These are phyloP conservation scores for Scheffersomyces insectosa DNA, from an alignment of 1,139 yeast genomes.

Conservation along the genomic window DNA sequence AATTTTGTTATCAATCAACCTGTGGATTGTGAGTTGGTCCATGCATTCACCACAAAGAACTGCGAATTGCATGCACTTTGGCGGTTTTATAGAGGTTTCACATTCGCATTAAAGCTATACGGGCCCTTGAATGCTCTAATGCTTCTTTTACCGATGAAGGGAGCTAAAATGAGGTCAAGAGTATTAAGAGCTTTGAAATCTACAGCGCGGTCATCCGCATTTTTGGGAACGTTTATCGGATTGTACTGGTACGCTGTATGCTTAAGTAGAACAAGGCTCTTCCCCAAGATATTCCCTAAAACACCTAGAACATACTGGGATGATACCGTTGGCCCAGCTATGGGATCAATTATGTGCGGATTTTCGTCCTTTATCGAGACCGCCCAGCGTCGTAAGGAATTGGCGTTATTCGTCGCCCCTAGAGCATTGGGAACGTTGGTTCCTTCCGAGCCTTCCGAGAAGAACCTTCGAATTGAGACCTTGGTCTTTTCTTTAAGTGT, in stretches of 20 bases:
- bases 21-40: constrained; percentile 31
- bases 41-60: constrained; percentile 32
- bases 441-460: constrained; percentile 26
- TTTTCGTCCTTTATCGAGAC: constrained; percentile 36
- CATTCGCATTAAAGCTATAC: constrained; percentile 34
- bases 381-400: constrained; percentile 37
- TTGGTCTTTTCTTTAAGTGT: constrained; percentile 32
- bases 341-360: constrained; percentile 35
- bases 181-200: constrained; percentile 24
- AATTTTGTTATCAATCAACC: constrained; percentile 23
- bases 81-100: constrained; percentile 37
- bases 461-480: constrained; percentile 28
- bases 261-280: constrained; percentile 29
- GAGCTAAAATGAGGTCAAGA: constrained; percentile 15
- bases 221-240: constrained; percentile 34
- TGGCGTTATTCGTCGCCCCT: constrained; percentile 42
- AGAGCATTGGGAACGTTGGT: constrained; percentile 38
- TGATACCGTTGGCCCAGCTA: constrained; percentile 28
- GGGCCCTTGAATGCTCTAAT: constrained; percentile 33
- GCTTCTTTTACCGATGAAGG: constrained; percentile 29
- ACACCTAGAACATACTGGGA: constrained; percentile 30
- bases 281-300: constrained; percentile 31
- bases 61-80: constrained; percentile 42
- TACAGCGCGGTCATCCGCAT: constrained; percentile 32
- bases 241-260: constrained; percentile 42